Base-by-base conservation (phyloP, 768 basidiomycete species). In the Amanita pallidorosea region DNA sequence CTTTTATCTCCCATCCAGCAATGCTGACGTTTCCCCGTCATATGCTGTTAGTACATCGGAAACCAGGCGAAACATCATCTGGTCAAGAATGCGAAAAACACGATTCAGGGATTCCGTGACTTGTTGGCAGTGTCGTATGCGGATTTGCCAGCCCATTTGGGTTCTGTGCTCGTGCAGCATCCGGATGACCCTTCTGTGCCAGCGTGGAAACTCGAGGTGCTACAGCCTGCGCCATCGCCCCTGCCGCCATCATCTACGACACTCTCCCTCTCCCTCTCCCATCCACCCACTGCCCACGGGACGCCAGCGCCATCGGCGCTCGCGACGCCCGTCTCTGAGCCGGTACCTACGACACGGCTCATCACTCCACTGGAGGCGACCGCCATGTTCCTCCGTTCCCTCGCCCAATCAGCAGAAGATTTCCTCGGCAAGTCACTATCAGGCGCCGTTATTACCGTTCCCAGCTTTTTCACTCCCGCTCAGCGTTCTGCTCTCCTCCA, bases 51-150 rank as follows among this genome's bases (percentile, higher is more conserved):
- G 94, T 97, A 98, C 70, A 88, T 95, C 46, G 96, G 96, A 54
- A 94, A 89, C 67, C 88, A 91, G 61, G 95, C 94, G 36, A 90
- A 85, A 61, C 84, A 81, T 3, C 96, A 98, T 62, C 83, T 97
- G 35, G 89, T 98, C 12, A 96, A 96, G 70, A 98, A 99, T 66
- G 71, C 86, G 0, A 75, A 83, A 60, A 98, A 99, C 65, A 95
- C 94, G 15, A 93, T 98, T 59, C 81, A 80, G n/a, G 89, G 87
- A 1, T 98, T 98, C 74, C 77, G 94, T 22, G 92, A 96, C 63
- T 71, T 97, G 7, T 72, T 99, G 23, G 95, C 95, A 49, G 89
- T 92, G 74, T 92, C 82, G 86, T 94, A 53, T 23, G 79, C 68
- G 25, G 4, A 29, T 12, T 20, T 48, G 44, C 33, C 22, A n/a